Evolutionary conservation across 1,284 basidiomycete species (phyloP).

Genomic region (Puccinia triticina): DNA sequence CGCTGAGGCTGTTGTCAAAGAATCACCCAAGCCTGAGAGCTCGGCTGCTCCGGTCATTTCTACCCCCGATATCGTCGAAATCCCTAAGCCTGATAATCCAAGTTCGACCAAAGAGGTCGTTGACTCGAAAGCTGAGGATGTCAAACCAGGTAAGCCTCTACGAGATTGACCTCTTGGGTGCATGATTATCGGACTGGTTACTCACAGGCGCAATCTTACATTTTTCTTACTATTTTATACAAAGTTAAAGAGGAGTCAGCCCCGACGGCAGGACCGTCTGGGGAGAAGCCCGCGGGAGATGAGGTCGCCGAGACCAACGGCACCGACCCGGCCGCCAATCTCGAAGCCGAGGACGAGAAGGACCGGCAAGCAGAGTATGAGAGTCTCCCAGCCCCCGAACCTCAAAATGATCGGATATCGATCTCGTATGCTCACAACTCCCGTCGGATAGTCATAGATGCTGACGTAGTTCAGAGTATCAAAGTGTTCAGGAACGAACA

Average conservation of each 20-base stretch:
- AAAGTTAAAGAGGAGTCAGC: not conserved
- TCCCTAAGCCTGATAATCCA: not conserved
- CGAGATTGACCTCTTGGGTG: not conserved
- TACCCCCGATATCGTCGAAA: slow-evolving; percentile 8
- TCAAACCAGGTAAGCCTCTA: not conserved
- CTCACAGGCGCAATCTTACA: not conserved
- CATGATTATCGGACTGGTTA: not conserved
- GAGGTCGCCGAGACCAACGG: slow-evolving; percentile 31
- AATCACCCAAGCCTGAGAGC: not conserved
- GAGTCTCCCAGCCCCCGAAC: slow-evolving; percentile 57
- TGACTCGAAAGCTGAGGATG: not conserved
- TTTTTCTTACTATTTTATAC: no score
- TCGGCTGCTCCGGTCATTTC: not conserved
- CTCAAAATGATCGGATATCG: slow-evolving; percentile 67
- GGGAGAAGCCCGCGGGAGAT: not conserved
- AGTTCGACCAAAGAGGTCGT: not conserved
- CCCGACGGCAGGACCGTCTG: not conserved
- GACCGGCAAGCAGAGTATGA: slow-evolving; percentile 53
- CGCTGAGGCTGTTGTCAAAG: not conserved
- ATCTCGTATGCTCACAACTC: slow-evolving; percentile 89
- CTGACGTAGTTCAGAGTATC: slow-evolving; percentile 78
- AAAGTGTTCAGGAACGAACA: slow-evolving; percentile 79
- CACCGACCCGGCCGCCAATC: slow-evolving; percentile 50
- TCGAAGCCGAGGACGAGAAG: slow-evolving; percentile 33
- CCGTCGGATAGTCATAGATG: slow-evolving; percentile 82